Evolutionary conservation across 805 yeast genomes (phyloP), one percentile per base, ranked within the genome.

Genomic region (Yamadazyma laniorum): DNA sequence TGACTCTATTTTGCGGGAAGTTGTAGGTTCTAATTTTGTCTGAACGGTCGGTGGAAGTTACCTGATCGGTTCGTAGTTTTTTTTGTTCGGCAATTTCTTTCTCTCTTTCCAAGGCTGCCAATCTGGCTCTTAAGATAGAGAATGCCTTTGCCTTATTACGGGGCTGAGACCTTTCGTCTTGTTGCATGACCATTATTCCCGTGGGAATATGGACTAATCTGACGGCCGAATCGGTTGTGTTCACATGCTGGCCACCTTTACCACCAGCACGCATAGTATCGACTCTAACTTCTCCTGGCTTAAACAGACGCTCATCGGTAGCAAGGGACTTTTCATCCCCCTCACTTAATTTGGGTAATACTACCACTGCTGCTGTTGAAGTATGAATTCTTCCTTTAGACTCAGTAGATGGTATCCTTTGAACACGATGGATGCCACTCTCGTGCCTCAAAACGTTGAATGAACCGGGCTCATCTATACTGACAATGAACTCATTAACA

Each of bases 251-350:
- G 0, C 99, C 99, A 40, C 99, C 99, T 47, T 93, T 84, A 3
- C 99, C 99, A 39, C 95, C 80, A 1, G 98, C 87, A 49, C 99
- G 73, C 96, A 91, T 93, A n/a, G 93, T 89, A 57, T 93, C 99
- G 3, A 93, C 80, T 40, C 96, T 74, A 16, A 93, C 80, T 52
- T 93, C 99, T 2, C 85, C 95, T 0, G 90, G 86, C 14, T 79
- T 79, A 59, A 93, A 88, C 40, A 77, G 76, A 29, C 91, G 65
- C 51, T 85, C 91, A 38, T 76, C 77, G 7, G 63, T 67, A 15
- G 59, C 57, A 25, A 69, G 61, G 5, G 77, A 67, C 25, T 50
- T 52, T 43, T 73, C 79, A 15, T 67, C 65, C 2, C 79, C 79
- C 17, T 77, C 79, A 4, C 77, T 79, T 53, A 86, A 67, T 52